A percentile compares a stretch with the other conserved stretches of the same genome.
Evolutionary conservation across 192 early-diverging fungal genomes (phyloP).

Genomic region (Obelidium mucronatum): DNA sequence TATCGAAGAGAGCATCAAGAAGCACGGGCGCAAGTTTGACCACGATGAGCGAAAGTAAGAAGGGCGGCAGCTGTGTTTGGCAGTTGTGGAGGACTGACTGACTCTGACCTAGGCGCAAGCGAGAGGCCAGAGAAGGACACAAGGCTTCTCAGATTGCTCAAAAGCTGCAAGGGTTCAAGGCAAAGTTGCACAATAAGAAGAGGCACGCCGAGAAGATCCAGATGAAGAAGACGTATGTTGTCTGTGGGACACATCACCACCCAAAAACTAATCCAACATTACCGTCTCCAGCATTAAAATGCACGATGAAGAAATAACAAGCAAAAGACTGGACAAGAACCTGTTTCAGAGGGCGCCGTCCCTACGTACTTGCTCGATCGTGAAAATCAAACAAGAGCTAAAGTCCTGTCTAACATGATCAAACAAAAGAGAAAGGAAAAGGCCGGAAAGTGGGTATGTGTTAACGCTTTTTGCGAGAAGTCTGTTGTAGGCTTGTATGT

Average conservation of each 20-base stretch:
- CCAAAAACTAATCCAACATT: not conserved
- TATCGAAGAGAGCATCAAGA: conserved; percentile 97
- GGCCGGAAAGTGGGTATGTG: conserved; percentile 37
- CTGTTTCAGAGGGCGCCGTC: conserved; percentile 94
- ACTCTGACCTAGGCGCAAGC: conserved; percentile 78
- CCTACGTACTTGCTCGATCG: conserved; percentile 98
- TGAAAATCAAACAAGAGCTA: conserved; percentile 95
- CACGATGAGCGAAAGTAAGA: conserved; percentile 92
- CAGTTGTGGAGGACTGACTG: not conserved
- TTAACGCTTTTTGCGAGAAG: too few relatives aligned
- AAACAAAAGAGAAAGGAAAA: conserved; percentile 99
- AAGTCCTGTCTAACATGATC: conserved; percentile 98
- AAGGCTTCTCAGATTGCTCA: conserved; percentile 91
- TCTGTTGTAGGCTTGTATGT: too few relatives aligned
- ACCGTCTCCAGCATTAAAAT: conserved; percentile 79
- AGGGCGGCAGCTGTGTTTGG: too few relatives aligned
- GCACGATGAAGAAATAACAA: conserved; percentile 98
- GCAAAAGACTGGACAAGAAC: conserved; percentile 86
- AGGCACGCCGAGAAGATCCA: conserved; percentile 98
- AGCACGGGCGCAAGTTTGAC: conserved; percentile 95
- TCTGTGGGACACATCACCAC: conserved; percentile 1
- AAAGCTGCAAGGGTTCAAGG: conserved; percentile 96
- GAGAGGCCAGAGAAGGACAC: conserved; percentile 92
- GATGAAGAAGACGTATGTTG: conserved; percentile 95
- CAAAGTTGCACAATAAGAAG: conserved; percentile 99